Evolutionary conservation across 495 filamentous ascomycete genomes (phyloP).

Genomic region (Pyrenula aspistea): DNA sequence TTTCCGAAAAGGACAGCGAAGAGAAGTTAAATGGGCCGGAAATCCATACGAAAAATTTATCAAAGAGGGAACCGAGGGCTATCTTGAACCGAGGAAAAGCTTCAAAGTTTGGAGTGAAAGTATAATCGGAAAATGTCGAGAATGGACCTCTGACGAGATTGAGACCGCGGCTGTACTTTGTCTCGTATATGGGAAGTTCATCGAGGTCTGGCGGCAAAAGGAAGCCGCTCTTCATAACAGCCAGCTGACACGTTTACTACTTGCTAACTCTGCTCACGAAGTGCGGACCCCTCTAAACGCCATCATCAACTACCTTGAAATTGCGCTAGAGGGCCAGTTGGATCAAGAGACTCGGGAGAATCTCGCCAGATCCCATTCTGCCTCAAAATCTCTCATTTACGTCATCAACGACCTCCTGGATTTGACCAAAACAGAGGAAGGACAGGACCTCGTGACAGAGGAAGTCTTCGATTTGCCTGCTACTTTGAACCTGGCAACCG

Average conservation of each 20-base stretch:
- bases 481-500: constrained; percentile 65
- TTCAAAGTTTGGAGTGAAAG: constrained; percentile 70
- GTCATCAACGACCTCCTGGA: constrained; percentile 94
- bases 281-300: constrained; percentile 90
- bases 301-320: constrained; percentile 94
- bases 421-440: constrained; percentile 80
- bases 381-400: constrained; percentile 91
- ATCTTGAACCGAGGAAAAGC: constrained; percentile 63
- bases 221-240: constrained; percentile 76
- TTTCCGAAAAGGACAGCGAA: constrained; percentile 68
- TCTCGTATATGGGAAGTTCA: constrained; percentile 83
- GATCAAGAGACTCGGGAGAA: constrained; percentile 83
- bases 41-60: constrained; percentile 81
- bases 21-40: constrained; percentile 82
- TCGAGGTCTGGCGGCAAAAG: constrained; percentile 88
- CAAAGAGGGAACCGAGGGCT: constrained; percentile 53
- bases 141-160: constrained; percentile 59
- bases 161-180: constrained; percentile 86
- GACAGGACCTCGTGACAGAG: constrained; percentile 66
- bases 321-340: constrained; percentile 73
- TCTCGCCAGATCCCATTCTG: constrained; percentile 75
- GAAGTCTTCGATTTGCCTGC: constrained; percentile 63
- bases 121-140: constrained; percentile 60
- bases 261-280: constrained; percentile 91
- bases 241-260: constrained; percentile 64